These are phyloP conservation scores for Physcia stellaris DNA, from an alignment of 495 filamentous ascomycete species.

Conservation along the genomic window DNA sequence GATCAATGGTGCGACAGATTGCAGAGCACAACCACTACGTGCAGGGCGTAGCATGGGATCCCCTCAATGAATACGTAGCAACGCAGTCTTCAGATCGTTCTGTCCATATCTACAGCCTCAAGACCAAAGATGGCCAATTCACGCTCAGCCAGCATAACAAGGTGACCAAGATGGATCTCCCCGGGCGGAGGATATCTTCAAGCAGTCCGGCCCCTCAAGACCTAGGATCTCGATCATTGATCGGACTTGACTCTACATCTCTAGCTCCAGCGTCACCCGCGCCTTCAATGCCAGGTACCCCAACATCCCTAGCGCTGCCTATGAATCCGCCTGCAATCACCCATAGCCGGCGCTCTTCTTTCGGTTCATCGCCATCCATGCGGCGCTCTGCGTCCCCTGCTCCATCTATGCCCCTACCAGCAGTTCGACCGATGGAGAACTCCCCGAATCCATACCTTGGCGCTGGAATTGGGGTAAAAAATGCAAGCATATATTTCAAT, in stretches of 20 bases:
- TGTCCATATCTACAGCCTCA: constrained; percentile 91
- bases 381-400: constrained; percentile 90
- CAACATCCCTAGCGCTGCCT: constrained; percentile 72
- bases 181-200: constrained; percentile 75
- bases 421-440: constrained; percentile 87
- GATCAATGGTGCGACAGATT: constrained; percentile 85
- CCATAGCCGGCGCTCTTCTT: constrained; percentile 87
- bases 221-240: constrained; percentile 39
- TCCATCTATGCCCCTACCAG: constrained; percentile 84
- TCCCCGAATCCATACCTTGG: constrained; percentile 61
- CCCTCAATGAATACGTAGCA: constrained; percentile 92
- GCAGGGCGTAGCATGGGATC: constrained; percentile 97
- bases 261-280: constrained; percentile 64
- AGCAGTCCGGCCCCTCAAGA: constrained; percentile 90
- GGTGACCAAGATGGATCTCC: constrained; percentile 78
- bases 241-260: constrained; percentile 40
- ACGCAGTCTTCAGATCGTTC: constrained; percentile 97
- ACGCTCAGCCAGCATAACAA: constrained; percentile 67
- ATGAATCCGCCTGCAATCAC: constrained; percentile 95
- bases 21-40: constrained; percentile 99
- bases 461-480: constrained; percentile 44
- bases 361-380: constrained; percentile 74
- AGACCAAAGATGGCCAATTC: constrained; percentile 93
- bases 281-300: constrained; percentile 90
- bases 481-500: constrained; percentile 88